A percentile compares a stretch with the other conserved stretches of the same genome.
phyloP scores from a whole-genome alignment of 2,329 filamentous ascomycete species.

The Colletotrichum destructivum region DNA sequence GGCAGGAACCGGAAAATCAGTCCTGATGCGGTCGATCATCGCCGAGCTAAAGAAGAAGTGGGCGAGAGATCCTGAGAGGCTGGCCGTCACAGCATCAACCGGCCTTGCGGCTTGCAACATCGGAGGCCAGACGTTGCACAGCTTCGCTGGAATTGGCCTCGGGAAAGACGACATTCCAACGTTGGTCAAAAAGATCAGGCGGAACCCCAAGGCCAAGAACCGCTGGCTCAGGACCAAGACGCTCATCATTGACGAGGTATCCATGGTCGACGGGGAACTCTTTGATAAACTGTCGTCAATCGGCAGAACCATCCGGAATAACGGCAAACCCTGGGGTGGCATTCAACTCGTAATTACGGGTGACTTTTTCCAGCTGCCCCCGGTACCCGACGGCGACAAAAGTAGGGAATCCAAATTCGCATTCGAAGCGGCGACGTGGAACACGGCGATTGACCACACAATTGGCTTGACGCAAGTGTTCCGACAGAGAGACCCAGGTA shows the following conservation, averaged over 20 bases:
- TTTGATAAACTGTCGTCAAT: conserved; percentile 97
- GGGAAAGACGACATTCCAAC: conserved; percentile 89
- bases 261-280: conserved; percentile 97
- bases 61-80: conserved; percentile 81
- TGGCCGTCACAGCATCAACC: conserved; percentile 96
- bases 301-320: conserved; percentile 88
- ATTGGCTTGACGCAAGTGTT: conserved; percentile 97
- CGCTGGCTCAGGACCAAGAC: conserved; percentile 92
- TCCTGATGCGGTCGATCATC: conserved; percentile 94
- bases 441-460: conserved; percentile 92
- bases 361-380: conserved; percentile 97
- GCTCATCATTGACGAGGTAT: conserved; percentile 94
- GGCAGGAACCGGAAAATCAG: conserved; percentile 96
- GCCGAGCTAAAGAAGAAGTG: conserved; percentile 83
- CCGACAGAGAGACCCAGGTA: conserved; percentile 88
- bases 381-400: conserved; percentile 84
- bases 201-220: conserved; percentile 88
- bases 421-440: conserved; percentile 94
- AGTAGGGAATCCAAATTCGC: conserved; percentile 83
- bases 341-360: conserved; percentile 97
- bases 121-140: conserved; percentile 94
- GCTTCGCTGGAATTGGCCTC: conserved; percentile 94
- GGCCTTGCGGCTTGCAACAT: conserved; percentile 97
- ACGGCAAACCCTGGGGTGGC: conserved; percentile 92
- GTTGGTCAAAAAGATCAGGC: conserved; percentile 90